A percentile compares a stretch with the other conserved stretches of the same genome.
Evolutionary conservation across 2,329 filamentous ascomycete genomes (phyloP).

Genomic region (Aspergillus bombycis): DNA sequence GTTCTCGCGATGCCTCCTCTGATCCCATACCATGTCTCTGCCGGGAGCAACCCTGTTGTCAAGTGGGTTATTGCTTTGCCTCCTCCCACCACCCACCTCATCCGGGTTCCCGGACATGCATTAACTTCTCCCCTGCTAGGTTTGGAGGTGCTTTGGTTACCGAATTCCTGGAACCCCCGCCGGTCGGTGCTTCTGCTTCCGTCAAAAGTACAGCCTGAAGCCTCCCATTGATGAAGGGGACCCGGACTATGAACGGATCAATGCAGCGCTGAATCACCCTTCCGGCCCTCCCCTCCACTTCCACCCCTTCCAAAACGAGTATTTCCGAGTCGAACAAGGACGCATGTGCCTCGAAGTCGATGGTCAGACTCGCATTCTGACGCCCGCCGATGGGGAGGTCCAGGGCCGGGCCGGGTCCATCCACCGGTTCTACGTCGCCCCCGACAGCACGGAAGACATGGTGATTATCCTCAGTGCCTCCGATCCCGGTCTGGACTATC

Average conservation of each 20-base stretch:
- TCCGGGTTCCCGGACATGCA: neutral
- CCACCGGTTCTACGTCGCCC: neutral
- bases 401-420: neutral
- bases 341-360: neutral
- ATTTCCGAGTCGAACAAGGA: neutral
- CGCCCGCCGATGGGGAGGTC: neutral
- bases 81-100: neutral
- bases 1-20: neutral
- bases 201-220: neutral
- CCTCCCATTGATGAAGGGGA: neutral
- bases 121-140: neutral
- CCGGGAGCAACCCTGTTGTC: neutral
- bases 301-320: neutral
- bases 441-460: neutral
- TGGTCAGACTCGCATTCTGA: neutral
- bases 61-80: neutral
- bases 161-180: neutral
- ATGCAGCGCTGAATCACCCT: neutral
- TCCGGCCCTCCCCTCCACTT: neutral
- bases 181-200: neutral
- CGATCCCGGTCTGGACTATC: neutral
- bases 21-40: neutral
- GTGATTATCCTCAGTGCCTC: neutral
- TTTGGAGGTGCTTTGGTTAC: neutral
- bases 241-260: neutral